These are phyloP conservation scores for Ophiostoma perfectum DNA, from an alignment of 2,329 filamentous ascomycete genomes.

Conservation along the genomic window DNA sequence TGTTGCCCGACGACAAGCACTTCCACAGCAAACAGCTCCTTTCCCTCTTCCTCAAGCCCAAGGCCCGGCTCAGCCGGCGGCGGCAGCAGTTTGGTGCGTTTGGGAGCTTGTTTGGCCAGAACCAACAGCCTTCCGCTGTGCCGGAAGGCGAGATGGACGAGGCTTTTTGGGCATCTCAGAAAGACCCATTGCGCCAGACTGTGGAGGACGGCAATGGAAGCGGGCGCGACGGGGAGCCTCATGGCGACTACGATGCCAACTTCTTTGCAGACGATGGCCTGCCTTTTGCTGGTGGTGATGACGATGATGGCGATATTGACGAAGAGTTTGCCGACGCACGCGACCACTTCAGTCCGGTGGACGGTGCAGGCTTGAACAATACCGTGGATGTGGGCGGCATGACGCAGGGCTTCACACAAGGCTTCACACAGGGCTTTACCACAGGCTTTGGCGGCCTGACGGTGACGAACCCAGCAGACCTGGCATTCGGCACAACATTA, in stretches of 20 bases:
- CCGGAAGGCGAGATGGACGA: slow-evolving; percentile 81
- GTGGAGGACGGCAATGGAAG: slow-evolving; percentile 33
- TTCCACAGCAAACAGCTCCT: slow-evolving; percentile 92
- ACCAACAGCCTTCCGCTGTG: slow-evolving; percentile 37
- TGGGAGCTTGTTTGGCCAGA: slow-evolving; percentile 37
- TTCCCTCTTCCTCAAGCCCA: slow-evolving; percentile 89
- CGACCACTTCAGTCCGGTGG: slow-evolving; percentile 68
- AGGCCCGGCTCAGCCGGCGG: slow-evolving; percentile 70
- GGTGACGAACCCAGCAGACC: slow-evolving; percentile 40
- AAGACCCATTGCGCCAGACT: slow-evolving; percentile 40
- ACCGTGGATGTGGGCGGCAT: slow-evolving; percentile 38
- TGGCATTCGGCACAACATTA: slow-evolving; percentile 60
- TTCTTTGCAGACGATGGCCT: slow-evolving; percentile 91
- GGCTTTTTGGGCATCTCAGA: slow-evolving; percentile 84
- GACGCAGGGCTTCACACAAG: slow-evolving; percentile 33
- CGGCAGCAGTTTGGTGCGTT: slow-evolving; percentile 44
- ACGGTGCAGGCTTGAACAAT: slow-evolving; percentile 32
- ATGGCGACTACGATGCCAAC: slow-evolving; percentile 89
- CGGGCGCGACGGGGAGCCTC: slow-evolving; percentile 46
- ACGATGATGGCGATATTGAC: slow-evolving; percentile 61
- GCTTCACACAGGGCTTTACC: slow-evolving; percentile 36
- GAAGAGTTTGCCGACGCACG: slow-evolving; percentile 73
- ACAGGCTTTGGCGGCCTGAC: slow-evolving; percentile 41
- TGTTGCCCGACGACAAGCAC: slow-evolving; percentile 95
- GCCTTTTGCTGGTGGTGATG: slow-evolving; percentile 56